phyloP scores from a whole-genome alignment of 805 yeast genomes.

The Yarrowia deformans region DNA sequence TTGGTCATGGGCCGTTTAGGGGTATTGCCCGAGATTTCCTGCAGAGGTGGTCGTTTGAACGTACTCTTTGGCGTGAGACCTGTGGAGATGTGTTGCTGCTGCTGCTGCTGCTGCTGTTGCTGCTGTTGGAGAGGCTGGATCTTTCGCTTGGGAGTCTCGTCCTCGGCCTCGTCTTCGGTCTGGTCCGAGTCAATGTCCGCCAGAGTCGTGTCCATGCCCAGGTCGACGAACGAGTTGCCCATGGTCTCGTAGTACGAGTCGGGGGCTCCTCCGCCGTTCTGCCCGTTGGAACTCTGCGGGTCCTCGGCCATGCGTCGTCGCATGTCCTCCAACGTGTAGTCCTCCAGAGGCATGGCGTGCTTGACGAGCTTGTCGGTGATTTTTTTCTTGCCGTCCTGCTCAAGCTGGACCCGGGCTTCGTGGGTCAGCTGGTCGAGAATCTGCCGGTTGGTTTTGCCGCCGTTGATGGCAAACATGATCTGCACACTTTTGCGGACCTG shows the following conservation, averaged over 20 bases:
- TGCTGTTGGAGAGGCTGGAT: slow-evolving; percentile 1
- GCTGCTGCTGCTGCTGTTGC: slow-evolving; percentile 10
- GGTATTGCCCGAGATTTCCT: slow-evolving; percentile 21
- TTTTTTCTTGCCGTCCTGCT: slow-evolving; percentile 30
- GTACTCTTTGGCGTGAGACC: slow-evolving; percentile 25
- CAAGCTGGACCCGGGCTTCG: slow-evolving; percentile 21
- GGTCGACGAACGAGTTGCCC: slow-evolving; percentile 32
- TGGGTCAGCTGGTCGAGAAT: slow-evolving; percentile 32
- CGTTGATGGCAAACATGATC: slow-evolving; percentile 32
- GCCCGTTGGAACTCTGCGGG: neutral
- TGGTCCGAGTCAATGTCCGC: slow-evolving; percentile 32
- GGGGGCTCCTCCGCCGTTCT: neutral
- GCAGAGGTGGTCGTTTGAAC: slow-evolving; percentile 26
- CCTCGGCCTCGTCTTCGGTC: slow-evolving; percentile 36
- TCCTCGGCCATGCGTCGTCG: slow-evolving; percentile 32
- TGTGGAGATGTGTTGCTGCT: neutral
- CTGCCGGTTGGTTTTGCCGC: slow-evolving; percentile 36
- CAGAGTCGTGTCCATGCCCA: slow-evolving; percentile 31
- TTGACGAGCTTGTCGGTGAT: slow-evolving; percentile 38
- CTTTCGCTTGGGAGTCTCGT: slow-evolving; percentile 11
- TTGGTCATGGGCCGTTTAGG: slow-evolving; percentile 33
- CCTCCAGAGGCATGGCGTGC: slow-evolving; percentile 36
- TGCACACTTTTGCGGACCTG: slow-evolving; percentile 25
- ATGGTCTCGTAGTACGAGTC: slow-evolving; percentile 22
- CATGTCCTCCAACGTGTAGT: slow-evolving; percentile 35